Evolutionary conservation across 345 rosid genomes (phyloP).

Genomic region (Linum tenue): DNA sequence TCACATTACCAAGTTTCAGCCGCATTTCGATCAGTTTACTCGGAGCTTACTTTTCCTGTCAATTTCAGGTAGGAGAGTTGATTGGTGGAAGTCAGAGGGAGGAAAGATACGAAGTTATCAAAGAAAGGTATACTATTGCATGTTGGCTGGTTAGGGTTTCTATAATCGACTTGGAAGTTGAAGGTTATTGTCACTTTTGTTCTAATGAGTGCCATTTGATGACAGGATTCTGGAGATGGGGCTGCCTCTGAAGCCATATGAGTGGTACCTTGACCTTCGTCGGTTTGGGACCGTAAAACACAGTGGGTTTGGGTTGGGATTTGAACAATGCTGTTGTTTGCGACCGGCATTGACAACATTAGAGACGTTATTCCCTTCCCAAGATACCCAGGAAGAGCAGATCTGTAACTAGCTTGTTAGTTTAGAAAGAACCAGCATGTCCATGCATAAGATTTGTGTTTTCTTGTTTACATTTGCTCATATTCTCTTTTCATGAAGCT

Average conservation of each 20-base stretch:
- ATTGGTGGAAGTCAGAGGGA: conserved; percentile 6
- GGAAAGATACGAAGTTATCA: background rate
- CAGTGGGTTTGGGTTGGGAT: conserved; percentile 3
- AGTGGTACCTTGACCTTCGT: conserved; percentile 6
- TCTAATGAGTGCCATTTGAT: background rate
- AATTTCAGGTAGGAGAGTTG: background rate
- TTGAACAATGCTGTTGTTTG: background rate
- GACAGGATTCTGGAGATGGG: conserved; percentile 5
- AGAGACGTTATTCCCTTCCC: conserved; percentile 4
- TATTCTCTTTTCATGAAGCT: too few species aligned
- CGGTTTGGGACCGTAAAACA: conserved; percentile 5
- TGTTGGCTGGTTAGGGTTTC: background rate
- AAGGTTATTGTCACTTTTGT: background rate
- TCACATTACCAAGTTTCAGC: background rate
- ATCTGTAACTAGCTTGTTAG: background rate
- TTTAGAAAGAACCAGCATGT: too few species aligned
- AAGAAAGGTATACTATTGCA: background rate
- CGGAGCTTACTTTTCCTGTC: background rate
- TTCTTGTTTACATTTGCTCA: too few species aligned
- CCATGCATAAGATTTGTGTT: too few species aligned
- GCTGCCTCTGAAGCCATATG: conserved; percentile 6
- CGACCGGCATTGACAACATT: conserved; percentile 2
- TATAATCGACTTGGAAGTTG: background rate
- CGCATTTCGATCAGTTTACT: background rate
- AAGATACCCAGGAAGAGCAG: conserved; percentile 3